These are phyloP conservation scores for Castanea sativa DNA, from an alignment of 306 rosid genomes.

Conservation along the genomic window DNA sequence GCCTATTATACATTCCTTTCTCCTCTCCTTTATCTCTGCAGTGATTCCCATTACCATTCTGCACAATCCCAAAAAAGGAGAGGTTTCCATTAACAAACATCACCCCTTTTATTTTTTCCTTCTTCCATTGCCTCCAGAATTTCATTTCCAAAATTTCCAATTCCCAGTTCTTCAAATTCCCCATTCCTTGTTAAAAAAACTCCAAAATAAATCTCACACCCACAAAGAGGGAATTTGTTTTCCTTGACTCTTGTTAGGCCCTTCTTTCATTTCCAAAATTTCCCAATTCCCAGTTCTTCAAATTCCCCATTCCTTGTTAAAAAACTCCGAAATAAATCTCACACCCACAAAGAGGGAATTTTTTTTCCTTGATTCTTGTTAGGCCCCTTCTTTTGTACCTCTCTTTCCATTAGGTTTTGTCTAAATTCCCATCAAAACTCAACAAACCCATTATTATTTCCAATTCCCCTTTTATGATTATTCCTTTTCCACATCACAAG, in stretches of 20 bases:
- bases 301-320: not conserved
- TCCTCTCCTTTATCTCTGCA: slow-evolving; percentile 8
- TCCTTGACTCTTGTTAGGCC: no score
- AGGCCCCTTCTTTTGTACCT: not conserved
- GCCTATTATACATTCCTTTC: slow-evolving; percentile 10
- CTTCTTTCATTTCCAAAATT: not conserved
- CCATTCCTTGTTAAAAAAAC: not conserved
- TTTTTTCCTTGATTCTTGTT: not conserved
- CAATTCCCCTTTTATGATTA: slow-evolving; percentile 55
- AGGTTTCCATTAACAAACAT: slow-evolving; percentile 11
- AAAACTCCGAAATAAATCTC: slow-evolving; percentile 1
- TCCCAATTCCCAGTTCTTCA: no score
- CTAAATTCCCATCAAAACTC: not conserved
- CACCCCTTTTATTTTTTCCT: not conserved
- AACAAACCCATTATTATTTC: not conserved
- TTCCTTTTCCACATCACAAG: slow-evolving; percentile 14
- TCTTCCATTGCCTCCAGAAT: slow-evolving; percentile 5
- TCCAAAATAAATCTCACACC: not conserved
- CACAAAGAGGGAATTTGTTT: not conserved
- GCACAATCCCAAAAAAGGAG: slow-evolving; percentile 10
- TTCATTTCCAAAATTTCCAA: not conserved
- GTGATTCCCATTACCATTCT: slow-evolving; percentile 8
- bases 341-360: not conserved
- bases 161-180: no score
- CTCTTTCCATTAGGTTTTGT: not conserved